These are phyloP conservation scores for Aquilaria malaccensis DNA, from an alignment of 345 rosid genomes.

Conservation along the genomic window DNA sequence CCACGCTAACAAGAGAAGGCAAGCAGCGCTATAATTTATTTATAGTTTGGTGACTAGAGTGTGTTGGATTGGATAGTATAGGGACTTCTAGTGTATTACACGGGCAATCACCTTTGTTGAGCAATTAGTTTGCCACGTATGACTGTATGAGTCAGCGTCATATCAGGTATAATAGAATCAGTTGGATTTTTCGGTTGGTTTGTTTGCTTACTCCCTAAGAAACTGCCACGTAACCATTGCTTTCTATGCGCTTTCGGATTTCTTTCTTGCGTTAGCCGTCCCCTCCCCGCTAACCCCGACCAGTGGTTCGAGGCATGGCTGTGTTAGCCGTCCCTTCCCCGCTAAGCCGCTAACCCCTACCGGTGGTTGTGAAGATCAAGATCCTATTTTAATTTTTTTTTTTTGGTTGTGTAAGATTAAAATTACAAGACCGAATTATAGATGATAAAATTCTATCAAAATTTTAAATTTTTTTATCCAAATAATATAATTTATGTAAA, in stretches of 20 bases:
- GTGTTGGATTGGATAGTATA: not conserved
- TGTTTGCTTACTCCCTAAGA: conserved; percentile 39
- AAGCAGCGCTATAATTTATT: too few relatives aligned
- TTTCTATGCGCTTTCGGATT: not conserved
- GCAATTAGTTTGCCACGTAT: conserved; percentile 2
- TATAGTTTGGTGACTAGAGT: not conserved
- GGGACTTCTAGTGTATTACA: too few relatives aligned
- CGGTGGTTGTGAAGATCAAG: not conserved
- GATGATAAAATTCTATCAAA: too few relatives aligned
- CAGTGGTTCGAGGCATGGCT: conserved; percentile 6
- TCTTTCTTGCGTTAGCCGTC: conserved; percentile 6
- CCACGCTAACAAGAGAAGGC: too few relatives aligned
- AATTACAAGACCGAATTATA: too few relatives aligned
- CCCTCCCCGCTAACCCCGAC: not conserved
- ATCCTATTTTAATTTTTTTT: not conserved
- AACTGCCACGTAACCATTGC: conserved; percentile 19
- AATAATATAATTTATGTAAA: too few relatives aligned
- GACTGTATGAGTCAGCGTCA: not conserved
- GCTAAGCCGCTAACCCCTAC: not conserved
- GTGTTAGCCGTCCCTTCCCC: not conserved
- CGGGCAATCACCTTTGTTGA: too few relatives aligned
- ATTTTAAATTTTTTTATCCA: too few relatives aligned
- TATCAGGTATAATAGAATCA: not conserved
- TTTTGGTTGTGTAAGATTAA: not conserved
- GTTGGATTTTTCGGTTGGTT: not conserved